Evolutionary conservation across 257 asterid genomes (phyloP), one percentile per base, ranked within the genome.

Genomic region (Solanum chaucha): DNA sequence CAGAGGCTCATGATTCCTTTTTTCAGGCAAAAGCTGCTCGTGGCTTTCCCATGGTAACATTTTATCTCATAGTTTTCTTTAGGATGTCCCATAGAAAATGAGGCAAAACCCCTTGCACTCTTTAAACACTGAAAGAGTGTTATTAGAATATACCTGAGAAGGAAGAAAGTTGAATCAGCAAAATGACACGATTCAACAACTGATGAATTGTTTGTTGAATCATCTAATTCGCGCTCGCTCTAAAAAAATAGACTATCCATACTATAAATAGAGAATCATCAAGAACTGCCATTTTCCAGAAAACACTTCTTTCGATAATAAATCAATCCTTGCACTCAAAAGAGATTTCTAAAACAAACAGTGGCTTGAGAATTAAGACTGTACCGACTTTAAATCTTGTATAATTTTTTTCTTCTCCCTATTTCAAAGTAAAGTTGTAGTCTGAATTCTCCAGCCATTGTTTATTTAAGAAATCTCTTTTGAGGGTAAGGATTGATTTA

Each of bases 1-100:
- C 99, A 40, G 98, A 95, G 92, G 95, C 92, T 85, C 98, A 95
- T 85, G 98, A 95, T 94, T 97, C 98, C 73, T 97, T 95, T 93
- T 97, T 97, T 77, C 94, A 97, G 90, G 98, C 98, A 87, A 97
- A 97, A 91, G 98, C 92, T 88, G 94, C 96, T 38, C 96, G 98
- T 86, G 99, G 99, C 46, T 93, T 55, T 89, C 89, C 95, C 58
- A 94, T 95, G 99, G 99, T 97, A 92, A 88, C 40, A 59, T 86
- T 74, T 74, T 74, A 61, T 61, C 85, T 58, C 48, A 80, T 44
- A 30, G 48, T 72, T 64, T 65, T 84, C 59, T 17, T 24, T 55
- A 64, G 86, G 35, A 36, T 65, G 64, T 40, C 80, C 46, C 4
- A 5, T 84, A 38, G 41, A 46, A 78, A 78, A 44, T 78, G 59